Conservation (phyloP, 2,329 filamentous ascomycete species). For the Alternaria sp. region DNA sequence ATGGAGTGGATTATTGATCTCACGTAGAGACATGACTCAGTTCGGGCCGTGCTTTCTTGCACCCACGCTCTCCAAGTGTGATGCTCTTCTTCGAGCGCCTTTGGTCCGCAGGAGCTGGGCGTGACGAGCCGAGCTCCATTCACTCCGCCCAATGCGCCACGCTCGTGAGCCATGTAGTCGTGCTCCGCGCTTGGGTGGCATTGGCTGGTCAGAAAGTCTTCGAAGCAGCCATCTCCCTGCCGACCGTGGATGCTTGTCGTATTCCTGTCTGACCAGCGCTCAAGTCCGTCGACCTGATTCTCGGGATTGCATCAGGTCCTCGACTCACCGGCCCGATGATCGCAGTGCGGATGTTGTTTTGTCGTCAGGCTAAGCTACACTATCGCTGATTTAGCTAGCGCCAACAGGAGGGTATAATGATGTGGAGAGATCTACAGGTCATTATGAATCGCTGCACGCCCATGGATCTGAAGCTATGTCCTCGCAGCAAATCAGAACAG, state of each 20-base stretch:
- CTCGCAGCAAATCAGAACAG: slow-evolving; percentile 31
- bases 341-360: slow-evolving; percentile 18
- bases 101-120: slow-evolving; percentile 6
- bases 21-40: slow-evolving; percentile 17
- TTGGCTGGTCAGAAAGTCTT: neutral
- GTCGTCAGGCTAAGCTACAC: slow-evolving; percentile 9
- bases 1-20: slow-evolving; percentile 8
- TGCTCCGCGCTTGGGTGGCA: slow-evolving; percentile 7
- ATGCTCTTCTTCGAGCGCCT: neutral
- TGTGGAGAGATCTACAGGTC: slow-evolving; percentile 23
- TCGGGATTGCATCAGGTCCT: slow-evolving; percentile 12
- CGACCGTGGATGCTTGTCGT: slow-evolving; percentile 5
- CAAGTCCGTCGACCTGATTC: slow-evolving; percentile 31
- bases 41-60: neutral
- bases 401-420: neutral
- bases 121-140: slow-evolving; percentile 12
- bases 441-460: slow-evolving; percentile 15
- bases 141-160: slow-evolving; percentile 8
- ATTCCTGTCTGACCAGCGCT: slow-evolving; percentile 20
- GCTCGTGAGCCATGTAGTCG: slow-evolving; percentile 3
- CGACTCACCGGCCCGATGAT: slow-evolving; percentile 7
- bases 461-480: slow-evolving; percentile 17
- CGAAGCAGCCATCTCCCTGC: slow-evolving; percentile 7
- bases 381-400: slow-evolving; percentile 15
- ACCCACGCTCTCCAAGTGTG: neutral